Percentiles rank a stretch among this genome's conserved stretches.
These are phyloP conservation scores for Tremella yokohamensis DNA, from an alignment of 768 basidiomycete species.

Conservation along the genomic window DNA sequence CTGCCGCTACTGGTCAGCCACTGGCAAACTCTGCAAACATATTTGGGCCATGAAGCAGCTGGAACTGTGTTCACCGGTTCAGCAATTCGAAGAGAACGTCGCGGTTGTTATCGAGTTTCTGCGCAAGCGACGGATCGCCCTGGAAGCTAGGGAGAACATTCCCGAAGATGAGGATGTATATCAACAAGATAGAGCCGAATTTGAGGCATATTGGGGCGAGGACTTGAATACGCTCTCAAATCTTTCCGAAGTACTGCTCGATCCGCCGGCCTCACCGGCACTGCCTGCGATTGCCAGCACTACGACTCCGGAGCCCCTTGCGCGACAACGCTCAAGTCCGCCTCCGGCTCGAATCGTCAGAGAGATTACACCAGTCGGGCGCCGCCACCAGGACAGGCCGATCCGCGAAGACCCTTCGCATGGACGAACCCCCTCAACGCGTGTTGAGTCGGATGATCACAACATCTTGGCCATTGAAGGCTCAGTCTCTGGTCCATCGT, in stretches of 20 bases:
- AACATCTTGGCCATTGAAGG: no score
- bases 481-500: no score
- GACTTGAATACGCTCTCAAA: neutral
- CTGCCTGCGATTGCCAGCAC: no score
- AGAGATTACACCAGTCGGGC: neutral
- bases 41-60: constrained; percentile 8
- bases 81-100: constrained; percentile 7
- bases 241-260: neutral
- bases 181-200: neutral
- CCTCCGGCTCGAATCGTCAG: no score
- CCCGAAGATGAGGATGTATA: neutral
- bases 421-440: no score
- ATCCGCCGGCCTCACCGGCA: no score
- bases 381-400: neutral
- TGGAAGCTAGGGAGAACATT: neutral
- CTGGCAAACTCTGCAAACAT: constrained; percentile 11
- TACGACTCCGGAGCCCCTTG: no score
- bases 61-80: constrained; percentile 9
- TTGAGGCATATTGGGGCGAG: neutral
- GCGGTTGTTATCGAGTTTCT: neutral
- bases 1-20: neutral
- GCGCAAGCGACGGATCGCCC: neutral
- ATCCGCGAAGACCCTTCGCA: neutral
- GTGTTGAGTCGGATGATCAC: no score
- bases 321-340: no score